A percentile compares a stretch with the other conserved stretches of the same genome.
These are phyloP conservation scores for Melastoma candidum DNA, from an alignment of 441 rosid genomes.

Conservation along the genomic window DNA sequence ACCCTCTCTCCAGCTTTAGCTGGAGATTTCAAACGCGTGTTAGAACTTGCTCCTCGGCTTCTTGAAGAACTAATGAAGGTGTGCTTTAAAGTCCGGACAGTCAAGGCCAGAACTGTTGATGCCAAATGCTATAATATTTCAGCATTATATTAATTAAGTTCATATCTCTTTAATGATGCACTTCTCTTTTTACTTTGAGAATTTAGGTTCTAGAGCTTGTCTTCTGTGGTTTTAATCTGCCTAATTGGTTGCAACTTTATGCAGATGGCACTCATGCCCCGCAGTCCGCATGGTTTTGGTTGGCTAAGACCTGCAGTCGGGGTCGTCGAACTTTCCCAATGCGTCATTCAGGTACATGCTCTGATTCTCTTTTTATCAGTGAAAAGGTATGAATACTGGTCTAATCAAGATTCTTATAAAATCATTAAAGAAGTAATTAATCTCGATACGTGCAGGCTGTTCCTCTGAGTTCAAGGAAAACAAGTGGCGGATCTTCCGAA, in stretches of 20 bases:
- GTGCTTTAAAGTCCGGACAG: neutral
- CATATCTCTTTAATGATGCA: too few relatives aligned
- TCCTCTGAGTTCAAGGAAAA: constrained; percentile 1
- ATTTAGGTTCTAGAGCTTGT: too few relatives aligned
- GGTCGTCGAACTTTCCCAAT: constrained; percentile 90
- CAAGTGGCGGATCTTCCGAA: constrained; percentile 18
- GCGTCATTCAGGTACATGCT: constrained; percentile 72
- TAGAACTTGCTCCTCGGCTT: constrained; percentile 95
- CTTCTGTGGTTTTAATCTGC: too few relatives aligned
- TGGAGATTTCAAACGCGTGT: constrained; percentile 77
- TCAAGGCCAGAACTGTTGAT: too few relatives aligned
- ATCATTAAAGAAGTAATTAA: too few relatives aligned
- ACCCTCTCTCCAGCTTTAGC: constrained; percentile 70
- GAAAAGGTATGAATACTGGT: too few relatives aligned
- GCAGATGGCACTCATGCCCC: constrained; percentile 95
- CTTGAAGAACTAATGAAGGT: constrained; percentile 98
- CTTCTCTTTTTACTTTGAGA: too few relatives aligned
- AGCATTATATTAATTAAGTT: too few relatives aligned
- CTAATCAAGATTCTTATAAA: too few relatives aligned
- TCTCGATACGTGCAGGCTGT: constrained; percentile 14
- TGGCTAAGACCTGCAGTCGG: constrained; percentile 98
- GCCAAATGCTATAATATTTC: too few relatives aligned
- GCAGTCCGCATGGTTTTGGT: constrained; percentile 85
- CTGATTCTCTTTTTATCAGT: constrained; percentile 1
- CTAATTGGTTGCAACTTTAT: constrained; percentile 6